Evolutionary conservation across 768 basidiomycete genomes (phyloP), one percentile per base, ranked within the genome.

Genomic region (Kwoniella heveanensis): DNA sequence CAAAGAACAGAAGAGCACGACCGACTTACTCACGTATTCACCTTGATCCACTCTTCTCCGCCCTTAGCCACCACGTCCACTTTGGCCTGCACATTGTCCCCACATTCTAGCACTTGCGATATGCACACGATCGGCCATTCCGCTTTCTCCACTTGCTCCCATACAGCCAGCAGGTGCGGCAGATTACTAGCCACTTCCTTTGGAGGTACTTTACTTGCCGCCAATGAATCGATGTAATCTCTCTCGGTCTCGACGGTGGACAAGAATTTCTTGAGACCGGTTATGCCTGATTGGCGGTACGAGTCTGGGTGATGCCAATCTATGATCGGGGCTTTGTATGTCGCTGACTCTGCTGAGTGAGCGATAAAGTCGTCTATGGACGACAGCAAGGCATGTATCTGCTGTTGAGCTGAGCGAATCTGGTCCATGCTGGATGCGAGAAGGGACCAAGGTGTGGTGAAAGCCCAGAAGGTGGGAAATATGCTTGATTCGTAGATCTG

Each of bases 21-120:
- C 39, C 44, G 56, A 56, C 61, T 55, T 48, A 85, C 88, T 75
- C 74, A 91, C 91, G 91, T 92, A 80, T 92, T 93, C 36, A 93
- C 85, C 69, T 91, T 85, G 44, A 91, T 87, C 92, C 92, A 95
- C 2, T 82, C 81, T 24, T 84, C 81, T 1, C 92, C 91, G 47
- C 86, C 85, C 22, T 89, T 86, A 1, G 88, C 87, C 25, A 92
- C 86, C 15, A 93, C 83, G 71, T 94, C 92, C 0, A 94, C 87
- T 70, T 93, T 92, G 46, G 87, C 64, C 48, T 65, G 65, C 1
- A 46, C 55, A 9, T 64, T n/a, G 17, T 26, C 63, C 21, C 29
- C 60, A 39, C 50, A 60, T 24, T 64, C 70, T 15, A 70, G 54
- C 10, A 53, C 27, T 52, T 71, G 71, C 12, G 46, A 86, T 21